phyloP scores from a whole-genome alignment of 495 filamentous ascomycete species.

The Penicillium silybi region DNA sequence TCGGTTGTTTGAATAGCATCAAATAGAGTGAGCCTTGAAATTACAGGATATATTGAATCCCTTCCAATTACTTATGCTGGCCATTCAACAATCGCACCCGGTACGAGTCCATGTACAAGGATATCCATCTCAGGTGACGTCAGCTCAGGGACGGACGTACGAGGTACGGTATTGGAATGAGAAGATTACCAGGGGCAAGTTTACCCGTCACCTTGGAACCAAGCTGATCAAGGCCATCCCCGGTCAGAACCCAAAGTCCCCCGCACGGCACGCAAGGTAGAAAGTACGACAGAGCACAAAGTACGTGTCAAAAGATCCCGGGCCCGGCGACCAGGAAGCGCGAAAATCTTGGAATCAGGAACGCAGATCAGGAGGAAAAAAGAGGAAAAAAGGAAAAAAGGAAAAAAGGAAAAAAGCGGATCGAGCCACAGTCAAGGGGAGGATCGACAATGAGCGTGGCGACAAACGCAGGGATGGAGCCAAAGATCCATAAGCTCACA shows the following conservation, averaged over 20 bases:
- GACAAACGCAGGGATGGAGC: not conserved
- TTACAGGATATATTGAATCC: too few species aligned
- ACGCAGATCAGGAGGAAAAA: not conserved
- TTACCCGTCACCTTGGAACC: not conserved
- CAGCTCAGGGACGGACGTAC: not conserved
- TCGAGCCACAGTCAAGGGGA: too few species aligned
- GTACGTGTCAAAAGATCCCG: not conserved
- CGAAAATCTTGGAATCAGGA: not conserved
- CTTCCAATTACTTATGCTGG: too few species aligned
- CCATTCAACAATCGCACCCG: too few species aligned
- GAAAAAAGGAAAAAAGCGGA: not conserved
- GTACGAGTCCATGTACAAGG: too few species aligned
- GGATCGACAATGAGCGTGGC: not conserved
- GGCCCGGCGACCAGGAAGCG: not conserved
- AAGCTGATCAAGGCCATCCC: not conserved
- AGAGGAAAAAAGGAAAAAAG: too few species aligned
- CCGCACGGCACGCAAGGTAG: not conserved
- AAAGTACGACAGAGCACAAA: not conserved
- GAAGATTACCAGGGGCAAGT: not conserved
- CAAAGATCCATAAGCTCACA: slow-evolving; percentile 24
- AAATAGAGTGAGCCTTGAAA: too few species aligned
- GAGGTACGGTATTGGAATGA: not conserved
- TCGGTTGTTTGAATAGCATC: too few species aligned
- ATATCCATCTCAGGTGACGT: not conserved
- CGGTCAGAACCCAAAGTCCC: not conserved